A percentile compares a stretch with the other conserved stretches of the same genome.
These are phyloP conservation scores for Chenopodium suecicum DNA, from an alignment of 148 eudicot genomes.

Conservation along the genomic window DNA sequence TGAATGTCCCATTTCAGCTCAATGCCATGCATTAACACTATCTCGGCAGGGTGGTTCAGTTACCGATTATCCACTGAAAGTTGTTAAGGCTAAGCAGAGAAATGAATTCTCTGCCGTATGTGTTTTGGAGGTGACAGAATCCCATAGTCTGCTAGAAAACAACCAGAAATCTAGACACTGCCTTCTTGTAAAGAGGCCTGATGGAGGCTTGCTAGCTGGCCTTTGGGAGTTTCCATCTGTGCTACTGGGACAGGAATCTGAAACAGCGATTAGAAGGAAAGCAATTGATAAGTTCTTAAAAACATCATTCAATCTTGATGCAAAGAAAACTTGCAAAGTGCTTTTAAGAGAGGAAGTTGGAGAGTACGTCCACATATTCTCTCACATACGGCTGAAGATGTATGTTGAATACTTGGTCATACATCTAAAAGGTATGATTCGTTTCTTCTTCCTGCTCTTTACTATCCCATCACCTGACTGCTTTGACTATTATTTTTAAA, in stretches of 20 bases:
- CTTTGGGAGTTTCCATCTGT: slow-evolving; percentile 99
- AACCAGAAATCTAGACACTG: slow-evolving; percentile 37
- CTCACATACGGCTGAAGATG: slow-evolving; percentile 95
- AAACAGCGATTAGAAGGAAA: slow-evolving; percentile 48
- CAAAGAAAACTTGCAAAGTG: slow-evolving; percentile 42
- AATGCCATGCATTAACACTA: slow-evolving; percentile 65
- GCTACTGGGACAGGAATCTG: slow-evolving; percentile 52
- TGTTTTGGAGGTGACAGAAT: slow-evolving; percentile 73
- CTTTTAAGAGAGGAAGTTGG: slow-evolving; percentile 78
- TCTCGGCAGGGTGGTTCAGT: slow-evolving; percentile 44
- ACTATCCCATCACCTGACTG: background rate
- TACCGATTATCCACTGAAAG: slow-evolving; percentile 80
- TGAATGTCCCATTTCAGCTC: slow-evolving; percentile 64
- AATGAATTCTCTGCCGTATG: slow-evolving; percentile 78
- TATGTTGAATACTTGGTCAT: slow-evolving; percentile 65
- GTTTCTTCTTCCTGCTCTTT: background rate
- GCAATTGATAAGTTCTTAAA: slow-evolving; percentile 60
- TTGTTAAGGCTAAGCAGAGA: slow-evolving; percentile 74
- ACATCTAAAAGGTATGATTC: slow-evolving; percentile 53
- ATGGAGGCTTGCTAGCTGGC: slow-evolving; percentile 92
- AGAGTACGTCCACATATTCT: slow-evolving; percentile 74
- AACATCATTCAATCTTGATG: slow-evolving; percentile 54
- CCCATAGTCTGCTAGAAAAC: slow-evolving; percentile 20
- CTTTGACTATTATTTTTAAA: background rate
- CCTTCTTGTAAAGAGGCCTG: slow-evolving; percentile 90